Evolutionary conservation across 78 protist species (phyloP).

Genomic region (Cavenderia fasciculata): DNA sequence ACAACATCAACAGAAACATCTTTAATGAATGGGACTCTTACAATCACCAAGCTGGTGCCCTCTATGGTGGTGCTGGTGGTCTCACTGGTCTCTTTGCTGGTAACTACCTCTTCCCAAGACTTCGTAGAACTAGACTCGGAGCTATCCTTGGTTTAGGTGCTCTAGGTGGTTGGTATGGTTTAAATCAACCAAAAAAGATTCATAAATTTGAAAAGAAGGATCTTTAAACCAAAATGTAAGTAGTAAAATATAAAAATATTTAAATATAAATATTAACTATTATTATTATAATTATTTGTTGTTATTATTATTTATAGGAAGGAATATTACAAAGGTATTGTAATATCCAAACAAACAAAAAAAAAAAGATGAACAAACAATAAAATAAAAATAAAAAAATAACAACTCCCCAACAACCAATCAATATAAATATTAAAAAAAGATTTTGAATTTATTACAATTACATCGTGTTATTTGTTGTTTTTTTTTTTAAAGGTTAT

Average conservation of each 20-base stretch:
- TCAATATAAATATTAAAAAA: too few relatives aligned
- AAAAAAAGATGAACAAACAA: too few relatives aligned
- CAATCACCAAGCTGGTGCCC: slow-evolving; percentile 35
- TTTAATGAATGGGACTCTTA: neutral
- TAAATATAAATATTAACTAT: too few relatives aligned
- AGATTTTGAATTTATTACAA: too few relatives aligned
- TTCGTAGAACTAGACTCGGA: neutral
- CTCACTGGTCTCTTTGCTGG: slow-evolving; percentile 30
- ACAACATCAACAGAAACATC: neutral
- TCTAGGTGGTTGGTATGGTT: slow-evolving; percentile 61
- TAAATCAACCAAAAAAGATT: slow-evolving; percentile 10
- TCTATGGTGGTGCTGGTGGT: slow-evolving; percentile 64
- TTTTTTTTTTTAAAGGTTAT: too few relatives aligned
- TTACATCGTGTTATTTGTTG: too few relatives aligned
- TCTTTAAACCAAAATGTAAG: neutral
- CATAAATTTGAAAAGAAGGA: neutral
- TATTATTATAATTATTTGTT: too few relatives aligned
- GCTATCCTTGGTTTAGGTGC: slow-evolving; percentile 29
- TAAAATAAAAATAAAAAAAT: too few relatives aligned
- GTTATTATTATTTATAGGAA: too few relatives aligned
- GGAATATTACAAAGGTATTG: too few relatives aligned
- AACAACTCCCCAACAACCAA: too few relatives aligned
- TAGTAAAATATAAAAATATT: neutral
- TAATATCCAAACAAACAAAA: too few relatives aligned
- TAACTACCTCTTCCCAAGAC: slow-evolving; percentile 18